phyloP scores from a whole-genome alignment of 73 alveolate species.

The Paramecium primaurelia region DNA sequence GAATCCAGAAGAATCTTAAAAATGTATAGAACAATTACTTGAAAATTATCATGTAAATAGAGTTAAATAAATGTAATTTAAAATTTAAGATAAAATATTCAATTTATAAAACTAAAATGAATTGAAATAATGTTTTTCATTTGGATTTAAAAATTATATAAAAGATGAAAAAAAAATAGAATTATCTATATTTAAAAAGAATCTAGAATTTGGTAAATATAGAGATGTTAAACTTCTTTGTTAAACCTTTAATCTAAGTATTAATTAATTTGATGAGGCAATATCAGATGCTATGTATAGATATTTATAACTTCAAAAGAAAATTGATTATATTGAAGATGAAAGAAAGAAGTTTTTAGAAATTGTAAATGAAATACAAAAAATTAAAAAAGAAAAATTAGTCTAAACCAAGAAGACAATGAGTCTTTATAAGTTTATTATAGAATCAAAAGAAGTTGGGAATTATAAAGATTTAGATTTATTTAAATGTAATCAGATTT shows the following conservation, averaged over 20 bases:
- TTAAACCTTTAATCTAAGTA: neutral
- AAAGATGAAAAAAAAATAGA: neutral
- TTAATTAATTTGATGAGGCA: neutral
- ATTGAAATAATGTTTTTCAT: neutral
- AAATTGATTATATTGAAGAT: constrained; percentile 7
- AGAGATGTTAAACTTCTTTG: neutral
- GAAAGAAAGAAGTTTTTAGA: constrained; percentile 4
- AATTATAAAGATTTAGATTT: neutral
- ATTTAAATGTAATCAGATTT: neutral
- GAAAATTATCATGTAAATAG: constrained; percentile 13
- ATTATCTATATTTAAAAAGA: neutral
- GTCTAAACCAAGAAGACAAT: neutral
- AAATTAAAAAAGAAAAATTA: neutral
- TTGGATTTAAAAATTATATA: neutral
- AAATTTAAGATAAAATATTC: neutral
- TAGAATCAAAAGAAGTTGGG: neutral
- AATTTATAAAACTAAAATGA: neutral
- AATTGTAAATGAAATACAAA: neutral
- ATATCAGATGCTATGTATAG: neutral
- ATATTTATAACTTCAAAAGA: neutral
- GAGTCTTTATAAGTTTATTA: constrained; percentile 30
- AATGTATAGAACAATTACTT: neutral
- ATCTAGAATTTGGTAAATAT: constrained; percentile 23
- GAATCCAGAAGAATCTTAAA: neutral
- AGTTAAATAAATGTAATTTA: neutral